Evolutionary conservation across 257 asterid genomes (phyloP).

Genomic region (Lantana camara): DNA sequence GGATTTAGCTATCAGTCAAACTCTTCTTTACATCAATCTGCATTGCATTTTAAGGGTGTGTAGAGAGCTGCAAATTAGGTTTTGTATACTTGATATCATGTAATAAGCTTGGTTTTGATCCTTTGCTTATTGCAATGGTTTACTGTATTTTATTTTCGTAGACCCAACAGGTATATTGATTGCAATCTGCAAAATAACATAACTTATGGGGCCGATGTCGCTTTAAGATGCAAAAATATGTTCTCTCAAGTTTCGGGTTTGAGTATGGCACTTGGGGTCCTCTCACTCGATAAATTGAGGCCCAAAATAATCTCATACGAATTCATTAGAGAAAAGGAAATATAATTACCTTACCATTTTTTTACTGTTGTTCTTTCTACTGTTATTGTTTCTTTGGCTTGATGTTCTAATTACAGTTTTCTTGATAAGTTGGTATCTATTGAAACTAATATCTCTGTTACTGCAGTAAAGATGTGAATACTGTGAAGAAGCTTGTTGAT

Average conservation of each 20-base stretch:
- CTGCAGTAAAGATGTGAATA: constrained; percentile 92
- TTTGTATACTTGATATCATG: constrained; percentile 4
- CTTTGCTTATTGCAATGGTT: constrained; percentile 5
- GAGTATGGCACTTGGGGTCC: not conserved
- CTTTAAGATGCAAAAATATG: not conserved
- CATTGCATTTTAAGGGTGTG: not conserved
- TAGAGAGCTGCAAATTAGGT: not conserved
- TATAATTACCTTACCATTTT: not conserved
- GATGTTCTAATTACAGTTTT: not conserved
- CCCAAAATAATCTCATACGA: not conserved
- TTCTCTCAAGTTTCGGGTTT: constrained; percentile 8
- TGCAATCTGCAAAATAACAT: not conserved
- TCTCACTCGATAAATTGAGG: not conserved
- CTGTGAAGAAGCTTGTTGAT: constrained; percentile 93
- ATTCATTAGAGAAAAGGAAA: not conserved
- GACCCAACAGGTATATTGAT: not conserved
- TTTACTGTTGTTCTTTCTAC: not conserved
- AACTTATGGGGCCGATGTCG: not conserved
- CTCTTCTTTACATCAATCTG: not conserved
- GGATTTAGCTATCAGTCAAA: constrained; percentile 12
- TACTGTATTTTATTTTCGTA: not conserved
- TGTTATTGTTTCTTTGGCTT: not conserved
- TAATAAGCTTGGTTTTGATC: not conserved
- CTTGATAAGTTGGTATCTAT: constrained; percentile 18
- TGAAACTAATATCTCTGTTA: constrained; percentile 18